Base-by-base conservation (phyloP, 2,329 filamentous ascomycete species). In the Curvularia eragrostidis region DNA sequence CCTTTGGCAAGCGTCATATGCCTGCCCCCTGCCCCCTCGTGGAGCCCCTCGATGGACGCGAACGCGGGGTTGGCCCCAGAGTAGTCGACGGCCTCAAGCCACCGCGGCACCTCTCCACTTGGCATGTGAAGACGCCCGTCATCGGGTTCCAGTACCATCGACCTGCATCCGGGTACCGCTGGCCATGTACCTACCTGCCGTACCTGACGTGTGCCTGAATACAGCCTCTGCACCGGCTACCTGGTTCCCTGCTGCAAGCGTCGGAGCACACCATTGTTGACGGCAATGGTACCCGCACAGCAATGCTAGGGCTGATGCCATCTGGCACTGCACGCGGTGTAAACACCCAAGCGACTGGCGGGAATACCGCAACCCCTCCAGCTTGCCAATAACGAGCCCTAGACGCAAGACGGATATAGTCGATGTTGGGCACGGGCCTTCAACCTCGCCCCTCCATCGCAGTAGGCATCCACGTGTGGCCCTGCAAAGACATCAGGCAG, bases 21-120 rank as follows among this genome's bases (percentile, higher is more conserved):
- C 30, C 39, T 44, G 28, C 18, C 13, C 26, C 49, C 39, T 48
- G 43, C 46, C n/a, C 32, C 48, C n/a, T 56, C 42, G 42, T 42
- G 19, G 32, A 34, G 41, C 53, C 44, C 23, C 44, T 47, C 41
- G 44, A 56, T 48, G 49, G 48, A 41, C 10, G 15, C 32, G 5
- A 56, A 46, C 41, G 59, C 53, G 56, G 59, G 56, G 59, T 59
- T 42, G 52, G 43, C 24, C 51, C 46, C 46, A 52, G 41, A 36
- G 15, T 36, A n/a, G 43, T 34, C 21, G 39, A 10, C 13, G 6
- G 18, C 18, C 42, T 49, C 38, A 41, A 52, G 26, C 6, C 36
- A 39, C 24, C 41, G 26, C 47, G 19, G 24, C n/a, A 18, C 28
- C 18, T 44, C 23, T 6, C 28, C 23, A 5, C 21, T 39, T 54